Evolutionary conservation across 768 basidiomycete species (phyloP), one percentile per base, ranked within the genome.

Genomic region (Suillus luteus): DNA sequence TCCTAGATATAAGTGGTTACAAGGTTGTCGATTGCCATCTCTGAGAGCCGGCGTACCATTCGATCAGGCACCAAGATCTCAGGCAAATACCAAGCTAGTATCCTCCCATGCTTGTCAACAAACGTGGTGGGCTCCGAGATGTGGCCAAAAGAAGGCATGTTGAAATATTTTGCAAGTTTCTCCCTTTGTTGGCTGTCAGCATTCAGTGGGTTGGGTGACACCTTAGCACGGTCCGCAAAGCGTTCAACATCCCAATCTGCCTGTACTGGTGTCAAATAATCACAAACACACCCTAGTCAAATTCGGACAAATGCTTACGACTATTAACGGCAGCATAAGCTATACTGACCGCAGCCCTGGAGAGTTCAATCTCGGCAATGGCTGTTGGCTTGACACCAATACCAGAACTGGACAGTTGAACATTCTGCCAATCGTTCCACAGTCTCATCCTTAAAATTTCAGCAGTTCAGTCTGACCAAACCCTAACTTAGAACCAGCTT

Each of bases 371-470:
- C 49, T 51, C 15, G 0, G 49, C 17, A 9, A 31, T 51, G 8
- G 9, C 15, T 0, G 49, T 51, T 51, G 17, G 8, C 27, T 51
- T 31, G 27, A 51, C 49, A 51, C 15, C 27, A 31, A 51, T 5
- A 17, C 49, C 27, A 51, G 49, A 51, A 51, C 49, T 51, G 49
- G 27, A 17, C 17, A 51, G 49, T 51, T 51, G 49, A 51, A 51
- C 49, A 51, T 51, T 3, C 8, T 51, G 27, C 15, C 49, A 51
- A 15, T 17, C 2, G 27, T 51, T 31, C 49, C 49, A 51, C 8
- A 51, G 49, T 51, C 49, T 51, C 0, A 0, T 51, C 15, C 49
- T 51, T 51, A 51, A 51, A 51, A 9, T 51, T 51, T 51, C 49
- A 51, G 48, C 48, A 14, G 27, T 17, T 51, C 27, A 27, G 27